These are phyloP conservation scores for Rhodotorula mucilaginosa DNA, from an alignment of 1,284 basidiomycete species.

Conservation along the genomic window DNA sequence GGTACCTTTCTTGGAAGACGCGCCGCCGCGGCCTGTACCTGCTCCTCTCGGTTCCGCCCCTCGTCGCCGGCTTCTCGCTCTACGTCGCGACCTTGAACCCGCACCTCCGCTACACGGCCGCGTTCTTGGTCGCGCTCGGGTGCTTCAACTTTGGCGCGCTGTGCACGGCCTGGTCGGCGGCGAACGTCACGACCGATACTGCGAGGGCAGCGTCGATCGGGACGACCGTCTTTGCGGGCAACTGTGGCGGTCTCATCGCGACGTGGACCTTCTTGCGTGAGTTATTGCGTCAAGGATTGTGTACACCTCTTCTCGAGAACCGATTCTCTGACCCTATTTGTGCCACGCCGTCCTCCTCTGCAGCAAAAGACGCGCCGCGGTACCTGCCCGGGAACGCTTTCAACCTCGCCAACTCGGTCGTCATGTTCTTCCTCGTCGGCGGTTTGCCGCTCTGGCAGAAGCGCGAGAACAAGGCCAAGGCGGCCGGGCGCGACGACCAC, in stretches of 20 bases:
- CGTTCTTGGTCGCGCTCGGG: constrained; percentile 46
- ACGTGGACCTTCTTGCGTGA: constrained; percentile 41
- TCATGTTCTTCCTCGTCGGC: constrained; percentile 30
- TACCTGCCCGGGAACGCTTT: constrained; percentile 33
- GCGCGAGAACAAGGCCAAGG: constrained; percentile 36
- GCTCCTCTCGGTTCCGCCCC: constrained; percentile 43
- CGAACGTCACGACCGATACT: constrained; percentile 46
- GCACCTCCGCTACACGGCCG: constrained; percentile 42
- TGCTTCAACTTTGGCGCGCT: constrained; percentile 47
- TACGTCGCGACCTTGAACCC: constrained; percentile 21
- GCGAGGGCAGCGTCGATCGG: constrained; percentile 46
- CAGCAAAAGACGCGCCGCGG: constrained; percentile 10
- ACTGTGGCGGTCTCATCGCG: constrained; percentile 45
- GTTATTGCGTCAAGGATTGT: too few species aligned
- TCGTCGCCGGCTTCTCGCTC: constrained; percentile 24
- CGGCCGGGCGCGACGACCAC: constrained; percentile 22
- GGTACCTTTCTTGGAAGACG: constrained; percentile 46
- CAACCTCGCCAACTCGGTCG: constrained; percentile 33
- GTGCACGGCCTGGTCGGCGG: constrained; percentile 33
- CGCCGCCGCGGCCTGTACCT: constrained; percentile 44
- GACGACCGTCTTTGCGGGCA: constrained; percentile 45
- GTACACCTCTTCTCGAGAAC: too few species aligned
- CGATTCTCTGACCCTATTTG: background rate
- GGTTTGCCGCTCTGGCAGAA: constrained; percentile 25
- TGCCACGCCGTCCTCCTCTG: background rate